Base-by-base conservation (phyloP, 83 land plant genomes). In the Picea mariana region DNA sequence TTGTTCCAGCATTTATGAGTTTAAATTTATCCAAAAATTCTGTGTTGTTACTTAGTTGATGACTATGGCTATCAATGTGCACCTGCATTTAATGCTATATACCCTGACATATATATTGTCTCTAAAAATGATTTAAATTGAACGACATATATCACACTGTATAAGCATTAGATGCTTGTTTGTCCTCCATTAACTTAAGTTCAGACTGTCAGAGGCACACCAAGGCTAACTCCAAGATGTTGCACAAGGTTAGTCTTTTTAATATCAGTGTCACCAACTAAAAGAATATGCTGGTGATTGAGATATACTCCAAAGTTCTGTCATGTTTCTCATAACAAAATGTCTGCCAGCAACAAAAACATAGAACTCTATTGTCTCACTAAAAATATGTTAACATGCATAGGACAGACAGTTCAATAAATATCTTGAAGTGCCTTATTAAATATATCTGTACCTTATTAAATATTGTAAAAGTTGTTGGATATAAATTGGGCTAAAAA, bases 221-320 rank as follows among this genome's bases (percentile, higher is more conserved):
- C 90, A 75, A 98, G 87, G 81, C 87, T 87, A 17, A 47, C 60
- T 20, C 99, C 99, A 49, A 98, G 81, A 84, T 87, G 88, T 85
- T 98, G 99, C 26, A 98, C 97, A 77, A 98, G 92, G 6, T 96
- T 98, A 34, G 99, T 98, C 81, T 98, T 98, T 60, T 99, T 99
- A 1, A 99, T 98, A 52, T 99, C 99, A 78, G 99, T 98, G 82
- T 96, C 99, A 83, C 99, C 99, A 73, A 98, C 99, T 62, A 98
- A 87, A 40, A 98, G 95, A 67, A 94, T 93, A 58, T 99, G 98
- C 86, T 69, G 83, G 89, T 42, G 89, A 80, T 40, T 55, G 72
- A 38, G 90, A 86, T 55, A 93, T 82, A 38, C 79, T 77, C 97
- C 92, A 96, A 52, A 86, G 12, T 69, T 81, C 85, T 23, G 95